A percentile compares a stretch with the other conserved stretches of the same genome.
Conservation (phyloP, 805 yeast genomes). For the Blastobotrys peoriensis region DNA sequence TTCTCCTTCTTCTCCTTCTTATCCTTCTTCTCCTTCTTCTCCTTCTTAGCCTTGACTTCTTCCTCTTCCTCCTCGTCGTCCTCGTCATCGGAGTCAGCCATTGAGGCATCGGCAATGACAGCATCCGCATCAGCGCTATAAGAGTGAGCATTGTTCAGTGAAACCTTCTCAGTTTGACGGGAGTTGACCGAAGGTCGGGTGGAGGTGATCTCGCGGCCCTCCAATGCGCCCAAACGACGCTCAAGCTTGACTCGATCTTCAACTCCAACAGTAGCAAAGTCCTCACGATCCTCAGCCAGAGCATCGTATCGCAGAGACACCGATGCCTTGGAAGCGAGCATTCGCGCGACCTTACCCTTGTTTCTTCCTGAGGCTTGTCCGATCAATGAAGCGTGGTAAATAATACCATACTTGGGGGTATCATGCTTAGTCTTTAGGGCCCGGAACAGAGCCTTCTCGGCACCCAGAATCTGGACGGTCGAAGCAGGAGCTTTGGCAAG, state of each 20-base stretch:
- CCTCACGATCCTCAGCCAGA: slow-evolving; percentile 86
- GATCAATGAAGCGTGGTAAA: slow-evolving; percentile 93
- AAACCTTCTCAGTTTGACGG: slow-evolving; percentile 74
- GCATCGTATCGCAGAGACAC: slow-evolving; percentile 96
- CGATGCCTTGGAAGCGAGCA: slow-evolving; percentile 97
- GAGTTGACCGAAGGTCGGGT: slow-evolving; percentile 69
- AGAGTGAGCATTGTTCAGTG: slow-evolving; percentile 74
- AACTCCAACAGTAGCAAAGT: slow-evolving; percentile 88
- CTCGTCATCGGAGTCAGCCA: slow-evolving; percentile 62
- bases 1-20: slow-evolving; percentile 30
- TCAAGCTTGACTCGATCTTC: slow-evolving; percentile 91
- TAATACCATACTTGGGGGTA: slow-evolving; percentile 96
- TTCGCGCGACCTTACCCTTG: slow-evolving; percentile 98
- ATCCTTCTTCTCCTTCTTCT: slow-evolving; percentile 58
- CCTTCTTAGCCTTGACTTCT: slow-evolving; percentile 35
- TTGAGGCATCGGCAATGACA: slow-evolving; percentile 67
- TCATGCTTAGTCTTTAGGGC: slow-evolving; percentile 98
- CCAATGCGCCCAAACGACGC: slow-evolving; percentile 86
- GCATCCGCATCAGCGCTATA: slow-evolving; percentile 96
- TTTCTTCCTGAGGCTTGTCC: slow-evolving; percentile 98
- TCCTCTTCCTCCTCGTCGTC: slow-evolving; percentile 23
- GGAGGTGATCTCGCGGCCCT: slow-evolving; percentile 94
- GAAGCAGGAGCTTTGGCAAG: slow-evolving; percentile 98
- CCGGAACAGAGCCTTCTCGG: slow-evolving; percentile 97
- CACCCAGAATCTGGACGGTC: slow-evolving; percentile 96